These are phyloP conservation scores for Trichomonascaceae sp. DNA, from an alignment of 1,139 yeast species.

Conservation along the genomic window DNA sequence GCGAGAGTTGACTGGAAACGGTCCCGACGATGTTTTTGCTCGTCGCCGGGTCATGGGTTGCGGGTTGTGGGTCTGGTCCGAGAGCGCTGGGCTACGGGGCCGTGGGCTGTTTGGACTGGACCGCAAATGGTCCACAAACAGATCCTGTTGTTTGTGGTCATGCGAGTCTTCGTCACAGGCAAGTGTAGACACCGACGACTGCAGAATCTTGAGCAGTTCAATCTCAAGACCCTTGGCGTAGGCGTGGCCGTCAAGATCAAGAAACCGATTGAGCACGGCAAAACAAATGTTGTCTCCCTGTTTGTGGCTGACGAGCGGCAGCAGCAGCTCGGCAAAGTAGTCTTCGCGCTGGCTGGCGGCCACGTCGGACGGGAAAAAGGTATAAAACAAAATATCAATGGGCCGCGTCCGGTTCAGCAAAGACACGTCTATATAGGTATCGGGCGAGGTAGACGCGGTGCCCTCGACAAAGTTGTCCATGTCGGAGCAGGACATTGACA, in stretches of 20 bases:
- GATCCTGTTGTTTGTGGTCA: too few species aligned
- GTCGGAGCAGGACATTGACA: conserved; percentile 17
- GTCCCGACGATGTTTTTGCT: too few species aligned
- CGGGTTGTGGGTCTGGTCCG: too few species aligned
- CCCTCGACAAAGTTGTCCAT: conserved; percentile 13
- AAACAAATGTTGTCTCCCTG: conserved; percentile 14
- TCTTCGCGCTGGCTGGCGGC: conserved; percentile 17
- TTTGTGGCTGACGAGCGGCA: conserved; percentile 13
- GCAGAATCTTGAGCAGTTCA: conserved; percentile 14
- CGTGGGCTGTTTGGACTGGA: too few species aligned
- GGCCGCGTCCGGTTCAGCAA: conserved; percentile 19
- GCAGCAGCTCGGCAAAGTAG: conserved; percentile 20
- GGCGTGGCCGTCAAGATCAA: conserved; percentile 12
- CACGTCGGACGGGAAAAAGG: conserved; percentile 18
- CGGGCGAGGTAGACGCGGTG: conserved; percentile 7
- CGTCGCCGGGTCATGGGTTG: too few species aligned
- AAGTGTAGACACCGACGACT: conserved; percentile 19
- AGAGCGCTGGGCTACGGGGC: too few species aligned
- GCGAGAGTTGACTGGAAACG: too few species aligned
- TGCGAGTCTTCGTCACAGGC: too few species aligned
- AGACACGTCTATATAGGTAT: conserved; percentile 17
- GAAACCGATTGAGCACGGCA: conserved; percentile 14
- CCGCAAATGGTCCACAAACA: too few species aligned
- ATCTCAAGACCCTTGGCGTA: conserved; percentile 15
- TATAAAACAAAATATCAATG: conserved; percentile 21